Evolutionary conservation across 2,329 filamentous ascomycete genomes (phyloP), one percentile per base, ranked within the genome.

Genomic region (Calonectria pteridis): DNA sequence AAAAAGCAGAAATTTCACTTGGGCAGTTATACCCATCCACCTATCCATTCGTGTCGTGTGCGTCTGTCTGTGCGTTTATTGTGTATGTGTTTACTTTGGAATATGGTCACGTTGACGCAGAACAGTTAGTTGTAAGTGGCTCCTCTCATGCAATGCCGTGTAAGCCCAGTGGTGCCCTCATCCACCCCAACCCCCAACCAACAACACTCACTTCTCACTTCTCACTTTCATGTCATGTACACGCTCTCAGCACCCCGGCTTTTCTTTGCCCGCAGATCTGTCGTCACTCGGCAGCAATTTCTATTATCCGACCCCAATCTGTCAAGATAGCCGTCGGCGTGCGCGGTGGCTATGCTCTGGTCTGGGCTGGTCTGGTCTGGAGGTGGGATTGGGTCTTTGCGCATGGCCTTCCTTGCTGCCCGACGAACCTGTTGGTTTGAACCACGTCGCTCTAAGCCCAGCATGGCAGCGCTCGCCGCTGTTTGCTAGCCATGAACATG

Each of bases 401-500:
- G 35, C 55, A 37, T n/a, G 35, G 13, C 13, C 11, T 29, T 26
- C 20, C 20, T 59, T 59, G 55, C 55, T 59, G 55, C 55, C 55
- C 55, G 29, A 59, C 35, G 55, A 59, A 35, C 31, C 31, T 35
- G 31, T n/a, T 37, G 55, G 55, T 59, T 59, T 37, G 55, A 59
- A 59, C 55, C 55, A 59, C 55, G 55, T 59, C 55, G 33, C 55
- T 37, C 53, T 35, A 23, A 59, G 11, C 23, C 55, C 55, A 59
- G 33, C 55, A 35, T n/a, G 31, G 55, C 31, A 35, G 51, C 43
- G 53, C 55, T 37, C 4, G 55, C 31, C 55, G 26, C 53, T 14
- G 13, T 23, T 59, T n/a, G 13, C 9, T 37, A 23, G 18, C 20
- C 18, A 10, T 26, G 55, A 20, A 18, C 31, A 59, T 59, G 31